These are phyloP conservation scores for Pezicula carpinea DNA, from an alignment of 2,329 filamentous ascomycete genomes.

Conservation along the genomic window DNA sequence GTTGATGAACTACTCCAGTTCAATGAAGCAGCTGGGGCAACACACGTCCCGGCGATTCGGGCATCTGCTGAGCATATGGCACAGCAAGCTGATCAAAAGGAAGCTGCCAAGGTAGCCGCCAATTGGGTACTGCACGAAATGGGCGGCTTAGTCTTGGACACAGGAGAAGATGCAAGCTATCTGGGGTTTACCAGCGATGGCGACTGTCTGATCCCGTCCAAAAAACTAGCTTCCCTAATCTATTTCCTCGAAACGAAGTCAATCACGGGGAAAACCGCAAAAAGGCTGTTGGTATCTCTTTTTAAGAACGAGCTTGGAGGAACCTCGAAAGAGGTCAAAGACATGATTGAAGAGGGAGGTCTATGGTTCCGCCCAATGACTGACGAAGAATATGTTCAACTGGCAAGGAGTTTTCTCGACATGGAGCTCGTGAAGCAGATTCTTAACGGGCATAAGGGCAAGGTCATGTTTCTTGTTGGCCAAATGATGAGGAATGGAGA, in stretches of 20 bases:
- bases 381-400: constrained; percentile 46
- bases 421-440: constrained; percentile 54
- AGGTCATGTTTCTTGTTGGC: constrained; percentile 63
- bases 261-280: constrained; percentile 53
- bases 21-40: too few relatives aligned
- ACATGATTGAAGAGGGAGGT: constrained; percentile 52
- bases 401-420: constrained; percentile 53
- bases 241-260: constrained; percentile 35
- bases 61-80: neutral
- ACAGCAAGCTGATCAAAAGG: constrained; percentile 4
- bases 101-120: constrained; percentile 43
- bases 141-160: constrained; percentile 58
- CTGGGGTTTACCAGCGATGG: constrained; percentile 20
- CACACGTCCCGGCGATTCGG: too few relatives aligned
- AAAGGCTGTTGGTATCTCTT: constrained; percentile 50
- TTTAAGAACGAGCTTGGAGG: constrained; percentile 38
- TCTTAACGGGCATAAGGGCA: constrained; percentile 56
- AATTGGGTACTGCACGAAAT: constrained; percentile 75
- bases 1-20: constrained; percentile 34
- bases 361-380: constrained; percentile 51
- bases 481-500: constrained; percentile 60
- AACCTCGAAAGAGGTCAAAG: constrained; percentile 35
- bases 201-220: constrained; percentile 18
- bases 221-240: constrained; percentile 38
- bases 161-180: constrained; percentile 18